These are phyloP conservation scores for Ceratobasidium sp. DNA, from an alignment of 1,284 basidiomycete species.

Conservation along the genomic window DNA sequence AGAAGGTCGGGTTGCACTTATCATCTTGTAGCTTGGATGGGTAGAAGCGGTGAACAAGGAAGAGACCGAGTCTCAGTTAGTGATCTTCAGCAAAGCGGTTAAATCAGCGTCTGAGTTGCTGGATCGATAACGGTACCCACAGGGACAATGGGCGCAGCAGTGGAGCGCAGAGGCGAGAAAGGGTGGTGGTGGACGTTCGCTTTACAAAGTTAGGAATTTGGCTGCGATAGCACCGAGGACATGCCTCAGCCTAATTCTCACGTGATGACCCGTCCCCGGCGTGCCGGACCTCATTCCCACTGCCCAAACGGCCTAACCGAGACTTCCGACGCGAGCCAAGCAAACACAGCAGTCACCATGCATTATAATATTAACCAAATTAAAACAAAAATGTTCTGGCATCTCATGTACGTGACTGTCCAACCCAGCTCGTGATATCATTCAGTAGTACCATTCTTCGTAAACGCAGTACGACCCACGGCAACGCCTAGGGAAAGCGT, in stretches of 20 bases:
- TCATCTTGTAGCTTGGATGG: slow-evolving; percentile 41
- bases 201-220: slow-evolving; percentile 33
- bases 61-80: slow-evolving; percentile 45
- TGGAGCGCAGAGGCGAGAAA: slow-evolving; percentile 20
- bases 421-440: not conserved
- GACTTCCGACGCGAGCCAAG: not conserved
- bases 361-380: slow-evolving; percentile 44
- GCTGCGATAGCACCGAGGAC: slow-evolving; percentile 22
- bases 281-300: slow-evolving; percentile 34
- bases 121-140: slow-evolving; percentile 25
- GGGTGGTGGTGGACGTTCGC: slow-evolving; percentile 23
- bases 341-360: slow-evolving; percentile 11
- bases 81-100: slow-evolving; percentile 45
- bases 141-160: slow-evolving; percentile 8
- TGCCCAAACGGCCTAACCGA: slow-evolving; percentile 18
- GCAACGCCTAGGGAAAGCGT: slow-evolving; percentile 18
- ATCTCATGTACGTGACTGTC: slow-evolving; percentile 9
- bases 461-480: slow-evolving; percentile 42
- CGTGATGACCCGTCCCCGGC: slow-evolving; percentile 34
- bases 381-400: not conserved
- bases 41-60: slow-evolving; percentile 41
- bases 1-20: slow-evolving; percentile 32
- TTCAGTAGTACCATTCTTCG: slow-evolving; percentile 42
- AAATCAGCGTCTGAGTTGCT: slow-evolving; percentile 40
- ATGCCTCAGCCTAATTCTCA: slow-evolving; percentile 37